Conservation (phyloP, 768 basidiomycete species). For the Pholiota molesta region DNA sequence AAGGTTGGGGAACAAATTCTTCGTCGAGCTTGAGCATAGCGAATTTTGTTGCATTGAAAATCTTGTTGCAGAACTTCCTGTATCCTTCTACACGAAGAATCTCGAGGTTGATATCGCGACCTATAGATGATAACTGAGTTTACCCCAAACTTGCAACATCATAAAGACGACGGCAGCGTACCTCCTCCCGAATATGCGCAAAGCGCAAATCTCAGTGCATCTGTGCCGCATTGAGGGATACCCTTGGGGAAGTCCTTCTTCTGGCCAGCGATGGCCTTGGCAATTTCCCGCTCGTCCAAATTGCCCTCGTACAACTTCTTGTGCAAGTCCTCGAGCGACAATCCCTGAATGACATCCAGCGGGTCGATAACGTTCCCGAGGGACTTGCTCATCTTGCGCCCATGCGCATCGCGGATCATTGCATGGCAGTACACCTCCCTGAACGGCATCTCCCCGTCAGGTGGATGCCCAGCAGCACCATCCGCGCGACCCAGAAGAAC, state of each 20-base stretch:
- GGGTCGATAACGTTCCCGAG: slow-evolving; percentile 98
- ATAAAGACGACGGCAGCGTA: slow-evolving; percentile 26
- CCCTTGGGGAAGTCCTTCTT: slow-evolving; percentile 99
- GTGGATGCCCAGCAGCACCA: slow-evolving; percentile 91
- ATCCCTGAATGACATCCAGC: slow-evolving; percentile 89
- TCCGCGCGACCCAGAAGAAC: slow-evolving; percentile 99
- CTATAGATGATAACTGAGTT: slow-evolving; percentile 38
- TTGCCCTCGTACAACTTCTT: slow-evolving; percentile 89
- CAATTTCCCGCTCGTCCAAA: slow-evolving; percentile 89
- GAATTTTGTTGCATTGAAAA: slow-evolving; percentile 99
- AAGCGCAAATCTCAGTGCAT: slow-evolving; percentile 92
- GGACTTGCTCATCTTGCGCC: slow-evolving; percentile 98
- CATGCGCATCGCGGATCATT: slow-evolving; percentile 98
- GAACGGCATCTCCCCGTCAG: slow-evolving; percentile 95
- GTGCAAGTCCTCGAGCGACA: slow-evolving; percentile 78
- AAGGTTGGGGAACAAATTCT: slow-evolving; percentile 73
- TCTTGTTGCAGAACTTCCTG: slow-evolving; percentile 99
- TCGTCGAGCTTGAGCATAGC: slow-evolving; percentile 97
- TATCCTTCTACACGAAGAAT: slow-evolving; percentile 96
- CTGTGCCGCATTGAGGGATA: slow-evolving; percentile 98
- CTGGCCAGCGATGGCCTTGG: slow-evolving; percentile 90
- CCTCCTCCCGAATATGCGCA: slow-evolving; percentile 94
- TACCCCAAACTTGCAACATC: not conserved
- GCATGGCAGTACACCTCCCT: slow-evolving; percentile 96
- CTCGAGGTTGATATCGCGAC: slow-evolving; percentile 96